Conservation (phyloP, 1,139 yeast genomes). For the Yamadazyma oceani region DNA sequence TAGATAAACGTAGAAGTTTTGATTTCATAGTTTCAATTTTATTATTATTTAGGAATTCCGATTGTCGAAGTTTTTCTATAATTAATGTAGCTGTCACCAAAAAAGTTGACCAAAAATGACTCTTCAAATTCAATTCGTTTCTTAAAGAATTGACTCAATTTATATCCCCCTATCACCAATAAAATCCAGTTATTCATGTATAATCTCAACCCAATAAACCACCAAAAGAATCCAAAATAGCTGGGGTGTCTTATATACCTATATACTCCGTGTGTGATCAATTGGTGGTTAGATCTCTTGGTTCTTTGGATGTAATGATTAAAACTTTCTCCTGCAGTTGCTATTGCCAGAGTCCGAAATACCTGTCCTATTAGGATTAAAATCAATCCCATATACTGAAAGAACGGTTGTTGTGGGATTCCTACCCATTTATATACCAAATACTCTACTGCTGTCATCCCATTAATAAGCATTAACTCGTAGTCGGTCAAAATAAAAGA, state of each 20-base stretch:
- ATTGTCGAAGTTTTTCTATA: slow-evolving; percentile 55
- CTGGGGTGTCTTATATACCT: slow-evolving; percentile 76
- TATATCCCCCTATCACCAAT: slow-evolving; percentile 26
- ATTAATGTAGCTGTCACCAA: slow-evolving; percentile 59
- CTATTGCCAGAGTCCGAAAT: slow-evolving; percentile 75
- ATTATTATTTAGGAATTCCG: too few relatives aligned
- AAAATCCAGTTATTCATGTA: slow-evolving; percentile 53
- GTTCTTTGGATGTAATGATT: slow-evolving; percentile 70
- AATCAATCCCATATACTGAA: slow-evolving; percentile 42
- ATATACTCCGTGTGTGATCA: slow-evolving; percentile 78
- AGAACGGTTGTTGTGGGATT: slow-evolving; percentile 1
- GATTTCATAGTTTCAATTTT: too few relatives aligned
- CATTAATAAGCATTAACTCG: slow-evolving; percentile 64
- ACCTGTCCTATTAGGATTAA: slow-evolving; percentile 61
- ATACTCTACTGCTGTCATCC: slow-evolving; percentile 28
- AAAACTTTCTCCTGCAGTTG: slow-evolving; percentile 84
- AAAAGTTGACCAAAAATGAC: slow-evolving; percentile 57
- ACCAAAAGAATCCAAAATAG: slow-evolving; percentile 87
- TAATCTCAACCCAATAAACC: slow-evolving; percentile 88
- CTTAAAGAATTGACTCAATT: slow-evolving; percentile 66
- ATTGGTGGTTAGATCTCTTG: slow-evolving; percentile 53
- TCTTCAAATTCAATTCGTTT: slow-evolving; percentile 74
- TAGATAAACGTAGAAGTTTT: too few relatives aligned
- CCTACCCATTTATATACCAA: slow-evolving; percentile 8
- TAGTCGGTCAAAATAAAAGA: slow-evolving; percentile 81